A percentile compares a stretch with the other conserved stretches of the same genome.
These are phyloP conservation scores for Diaporthe destruens DNA, from an alignment of 2,329 filamentous ascomycete genomes.

Conservation along the genomic window DNA sequence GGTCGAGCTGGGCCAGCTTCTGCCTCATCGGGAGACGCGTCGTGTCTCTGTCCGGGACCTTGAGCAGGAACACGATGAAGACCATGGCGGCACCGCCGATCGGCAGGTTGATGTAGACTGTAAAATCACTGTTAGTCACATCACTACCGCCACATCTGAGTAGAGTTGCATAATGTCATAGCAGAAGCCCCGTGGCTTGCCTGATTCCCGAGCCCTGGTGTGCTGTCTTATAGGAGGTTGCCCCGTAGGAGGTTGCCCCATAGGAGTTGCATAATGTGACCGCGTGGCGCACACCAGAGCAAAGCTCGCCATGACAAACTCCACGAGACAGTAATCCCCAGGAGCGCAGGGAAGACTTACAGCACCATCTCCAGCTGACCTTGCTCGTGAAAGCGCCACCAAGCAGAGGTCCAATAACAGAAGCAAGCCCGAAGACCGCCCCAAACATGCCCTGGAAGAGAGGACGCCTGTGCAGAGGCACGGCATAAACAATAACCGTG, in stretches of 20 bases:
- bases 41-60: conserved; percentile 46
- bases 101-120: conserved; percentile 55
- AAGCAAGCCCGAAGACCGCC: conserved; percentile 53
- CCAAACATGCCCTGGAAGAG: conserved; percentile 53
- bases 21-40: conserved; percentile 43
- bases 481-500: conserved; percentile 50
- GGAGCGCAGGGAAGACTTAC: background rate
- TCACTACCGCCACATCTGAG: too few relatives aligned
- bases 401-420: conserved; percentile 53
- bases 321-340: background rate
- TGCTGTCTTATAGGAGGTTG: too few relatives aligned
- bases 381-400: conserved; percentile 55
- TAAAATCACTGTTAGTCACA: background rate
- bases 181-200: too few relatives aligned
- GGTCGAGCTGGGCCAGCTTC: conserved; percentile 50
- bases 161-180: too few relatives aligned
- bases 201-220: too few relatives aligned
- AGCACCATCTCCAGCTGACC: conserved; percentile 53
- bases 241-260: too few relatives aligned
- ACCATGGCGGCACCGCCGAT: conserved; percentile 50
- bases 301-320: background rate
- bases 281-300: too few relatives aligned
- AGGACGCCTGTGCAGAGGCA: conserved; percentile 52
- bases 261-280: too few relatives aligned
- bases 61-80: conserved; percentile 48